Evolutionary conservation across 306 rosid species (phyloP).

Genomic region (Castanea sativa): DNA sequence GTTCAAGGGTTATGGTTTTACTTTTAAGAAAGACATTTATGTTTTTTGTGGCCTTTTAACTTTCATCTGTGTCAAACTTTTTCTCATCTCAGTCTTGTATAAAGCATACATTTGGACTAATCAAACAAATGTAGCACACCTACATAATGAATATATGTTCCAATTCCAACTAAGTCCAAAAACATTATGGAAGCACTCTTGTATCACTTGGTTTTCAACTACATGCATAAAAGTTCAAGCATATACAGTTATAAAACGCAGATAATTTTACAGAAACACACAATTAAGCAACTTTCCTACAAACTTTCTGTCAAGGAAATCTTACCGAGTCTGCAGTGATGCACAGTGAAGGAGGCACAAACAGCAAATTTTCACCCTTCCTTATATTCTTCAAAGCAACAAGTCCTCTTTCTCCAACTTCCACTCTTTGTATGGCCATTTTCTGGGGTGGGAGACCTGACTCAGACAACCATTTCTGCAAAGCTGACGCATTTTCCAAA

Average conservation of each 20-base stretch:
- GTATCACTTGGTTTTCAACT: neutral
- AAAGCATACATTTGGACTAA: neutral
- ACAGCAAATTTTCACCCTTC: conserved; percentile 89
- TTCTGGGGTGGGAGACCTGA: conserved; percentile 92
- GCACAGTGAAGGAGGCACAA: conserved; percentile 80
- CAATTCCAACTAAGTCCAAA: neutral
- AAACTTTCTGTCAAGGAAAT: neutral
- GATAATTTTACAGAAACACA: neutral
- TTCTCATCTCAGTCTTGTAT: neutral
- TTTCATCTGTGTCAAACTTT: neutral
- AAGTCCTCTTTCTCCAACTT: conserved; percentile 90
- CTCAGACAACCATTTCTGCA: conserved; percentile 71
- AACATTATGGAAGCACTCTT: neutral
- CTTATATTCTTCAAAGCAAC: conserved; percentile 87
- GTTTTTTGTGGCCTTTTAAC: too few relatives aligned
- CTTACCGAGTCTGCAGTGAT: conserved; percentile 73
- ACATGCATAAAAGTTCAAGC: neutral
- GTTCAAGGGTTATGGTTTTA: too few relatives aligned
- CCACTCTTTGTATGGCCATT: conserved; percentile 74
- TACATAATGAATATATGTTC: neutral
- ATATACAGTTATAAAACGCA: neutral
- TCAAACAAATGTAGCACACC: neutral
- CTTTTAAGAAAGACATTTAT: too few relatives aligned
- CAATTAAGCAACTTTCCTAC: neutral
- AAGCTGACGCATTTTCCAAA: conserved; percentile 65